Evolutionary conservation across 495 filamentous ascomycete species (phyloP).

Genomic region (Aspergillus campestris): DNA sequence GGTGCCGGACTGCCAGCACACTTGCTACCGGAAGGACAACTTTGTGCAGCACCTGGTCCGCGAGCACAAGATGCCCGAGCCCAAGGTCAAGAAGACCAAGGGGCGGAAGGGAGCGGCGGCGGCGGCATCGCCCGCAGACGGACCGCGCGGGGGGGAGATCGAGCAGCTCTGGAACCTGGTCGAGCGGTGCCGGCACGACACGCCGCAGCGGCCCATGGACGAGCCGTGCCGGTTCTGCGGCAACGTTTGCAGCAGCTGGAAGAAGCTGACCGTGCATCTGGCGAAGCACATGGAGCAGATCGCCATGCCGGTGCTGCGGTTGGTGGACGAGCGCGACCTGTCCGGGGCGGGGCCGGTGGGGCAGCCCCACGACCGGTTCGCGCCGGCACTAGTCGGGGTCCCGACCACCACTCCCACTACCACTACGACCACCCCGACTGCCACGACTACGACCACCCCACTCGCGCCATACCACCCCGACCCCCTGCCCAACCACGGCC

Average conservation of each 20-base stretch:
- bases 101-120: constrained; percentile 23
- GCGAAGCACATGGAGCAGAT: constrained; percentile 97
- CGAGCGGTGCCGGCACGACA: constrained; percentile 69
- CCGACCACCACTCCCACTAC: too few relatives aligned
- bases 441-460: too few relatives aligned
- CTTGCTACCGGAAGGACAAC: constrained; percentile 88
- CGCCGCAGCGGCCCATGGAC: constrained; percentile 53
- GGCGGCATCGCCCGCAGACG: too few relatives aligned
- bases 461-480: too few relatives aligned
- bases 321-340: constrained; percentile 45
- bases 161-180: constrained; percentile 65
- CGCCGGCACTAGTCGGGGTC: too few relatives aligned
- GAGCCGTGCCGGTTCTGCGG: constrained; percentile 91
- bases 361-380: too few relatives aligned
- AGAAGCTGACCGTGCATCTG: constrained; percentile 87
- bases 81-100: constrained; percentile 45
- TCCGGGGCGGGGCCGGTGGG: not conserved
- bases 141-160: constrained; percentile 40
- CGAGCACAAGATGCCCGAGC: constrained; percentile 84
- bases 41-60: constrained; percentile 92
- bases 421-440: too few relatives aligned
- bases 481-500: constrained; percentile 2
- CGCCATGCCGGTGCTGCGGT: constrained; percentile 71
- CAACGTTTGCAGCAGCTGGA: constrained; percentile 75
- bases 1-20: constrained; percentile 70